Evolutionary conservation across 768 basidiomycete genomes (phyloP).

Genomic region (Strobilomyces confusus): DNA sequence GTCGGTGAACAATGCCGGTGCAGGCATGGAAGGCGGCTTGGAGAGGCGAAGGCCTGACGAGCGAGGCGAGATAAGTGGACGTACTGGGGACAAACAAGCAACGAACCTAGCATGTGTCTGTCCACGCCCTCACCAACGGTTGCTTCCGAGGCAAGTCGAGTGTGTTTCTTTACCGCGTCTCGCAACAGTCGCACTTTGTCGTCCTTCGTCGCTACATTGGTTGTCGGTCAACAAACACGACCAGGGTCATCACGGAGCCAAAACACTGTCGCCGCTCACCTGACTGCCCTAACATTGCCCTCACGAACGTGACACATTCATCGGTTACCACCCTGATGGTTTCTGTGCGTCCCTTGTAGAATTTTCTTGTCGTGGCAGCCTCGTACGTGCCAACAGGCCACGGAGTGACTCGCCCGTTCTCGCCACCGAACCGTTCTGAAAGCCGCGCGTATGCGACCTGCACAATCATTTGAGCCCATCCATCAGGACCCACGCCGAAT

Average conservation of each 20-base stretch:
- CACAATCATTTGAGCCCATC: slow-evolving; percentile 90
- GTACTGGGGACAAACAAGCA: not conserved
- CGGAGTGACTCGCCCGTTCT: slow-evolving; percentile 26
- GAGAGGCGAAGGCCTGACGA: slow-evolving; percentile 65
- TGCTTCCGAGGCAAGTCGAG: slow-evolving; percentile 59
- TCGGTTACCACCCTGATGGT: slow-evolving; percentile 81
- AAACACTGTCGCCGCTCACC: slow-evolving; percentile 20
- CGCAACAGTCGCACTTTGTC: slow-evolving; percentile 52
- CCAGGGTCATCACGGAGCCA: not conserved
- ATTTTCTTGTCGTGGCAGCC: slow-evolving; percentile 86
- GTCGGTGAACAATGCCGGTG: slow-evolving; percentile 73
- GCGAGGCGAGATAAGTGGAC: not conserved
- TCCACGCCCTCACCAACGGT: slow-evolving; percentile 76
- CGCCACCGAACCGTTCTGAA: slow-evolving; percentile 32
- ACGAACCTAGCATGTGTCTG: slow-evolving; percentile 78
- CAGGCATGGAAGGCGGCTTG: slow-evolving; percentile 54
- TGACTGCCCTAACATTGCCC: slow-evolving; percentile 59
- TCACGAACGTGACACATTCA: slow-evolving; percentile 76
- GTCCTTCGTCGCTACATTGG: slow-evolving; percentile 26
- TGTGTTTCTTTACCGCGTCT: slow-evolving; percentile 61
- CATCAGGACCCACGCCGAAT: slow-evolving; percentile 88
- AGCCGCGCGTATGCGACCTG: slow-evolving; percentile 86
- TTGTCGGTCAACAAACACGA: not conserved
- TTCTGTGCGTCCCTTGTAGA: slow-evolving; percentile 88
- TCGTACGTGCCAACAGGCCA: slow-evolving; percentile 86